Conservation (phyloP, 1,284 basidiomycete species). For the Gastroboletus turbinatus region DNA sequence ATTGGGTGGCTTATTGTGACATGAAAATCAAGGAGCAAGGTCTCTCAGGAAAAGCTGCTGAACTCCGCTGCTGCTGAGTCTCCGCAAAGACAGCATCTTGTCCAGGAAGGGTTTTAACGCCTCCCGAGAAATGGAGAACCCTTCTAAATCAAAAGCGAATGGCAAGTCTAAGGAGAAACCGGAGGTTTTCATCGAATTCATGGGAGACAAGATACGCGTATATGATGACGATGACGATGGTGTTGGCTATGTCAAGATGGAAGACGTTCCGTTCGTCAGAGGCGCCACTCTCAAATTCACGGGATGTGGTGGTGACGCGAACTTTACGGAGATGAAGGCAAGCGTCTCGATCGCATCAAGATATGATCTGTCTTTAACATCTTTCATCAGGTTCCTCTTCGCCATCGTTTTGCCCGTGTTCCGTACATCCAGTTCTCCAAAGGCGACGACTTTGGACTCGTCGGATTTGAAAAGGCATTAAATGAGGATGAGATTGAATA, state of each 20-base stretch:
- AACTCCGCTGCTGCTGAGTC: too few species aligned
- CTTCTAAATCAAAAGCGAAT: slow-evolving; percentile 41
- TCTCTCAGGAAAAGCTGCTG: slow-evolving; percentile 64
- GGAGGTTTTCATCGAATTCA: slow-evolving; percentile 68
- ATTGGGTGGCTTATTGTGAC: slow-evolving; percentile 87
- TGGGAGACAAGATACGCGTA: slow-evolving; percentile 64
- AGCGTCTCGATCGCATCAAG: slow-evolving; percentile 3
- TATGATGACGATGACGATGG: slow-evolving; percentile 59
- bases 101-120: slow-evolving; percentile 78
- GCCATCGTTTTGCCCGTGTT: slow-evolving; percentile 73
- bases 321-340: slow-evolving; percentile 73
- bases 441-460: slow-evolving; percentile 63
- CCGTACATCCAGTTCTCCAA: slow-evolving; percentile 71
- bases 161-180: slow-evolving; percentile 47
- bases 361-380: slow-evolving; percentile 1
- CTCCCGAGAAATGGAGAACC: slow-evolving; percentile 74
- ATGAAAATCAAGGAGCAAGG: slow-evolving; percentile 99
- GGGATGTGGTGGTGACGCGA: slow-evolving; percentile 65
- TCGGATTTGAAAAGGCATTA: slow-evolving; percentile 72
- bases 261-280: slow-evolving; percentile 69
- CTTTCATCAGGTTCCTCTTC: slow-evolving; percentile 61
- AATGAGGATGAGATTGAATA: slow-evolving; percentile 65
- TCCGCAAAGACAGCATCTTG: slow-evolving; percentile 53
- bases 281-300: slow-evolving; percentile 77
- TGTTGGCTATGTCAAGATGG: slow-evolving; percentile 62